Conservation (phyloP, 2,329 filamentous ascomycete genomes). For the Emericellopsis atlantica region DNA sequence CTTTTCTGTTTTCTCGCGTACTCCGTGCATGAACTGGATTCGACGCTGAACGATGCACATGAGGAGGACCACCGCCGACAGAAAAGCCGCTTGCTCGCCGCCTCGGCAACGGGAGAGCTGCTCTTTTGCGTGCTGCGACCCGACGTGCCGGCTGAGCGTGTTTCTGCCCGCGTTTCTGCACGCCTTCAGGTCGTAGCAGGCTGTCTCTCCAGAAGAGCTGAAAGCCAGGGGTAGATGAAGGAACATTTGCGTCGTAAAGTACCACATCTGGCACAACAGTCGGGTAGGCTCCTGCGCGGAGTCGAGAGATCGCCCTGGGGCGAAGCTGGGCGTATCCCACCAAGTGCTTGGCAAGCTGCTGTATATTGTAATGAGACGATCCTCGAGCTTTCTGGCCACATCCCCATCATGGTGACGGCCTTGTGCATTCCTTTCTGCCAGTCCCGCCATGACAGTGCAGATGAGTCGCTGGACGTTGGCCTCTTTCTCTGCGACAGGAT, state of each 20-base stretch:
- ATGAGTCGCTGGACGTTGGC: not conserved
- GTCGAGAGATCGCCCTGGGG: not conserved
- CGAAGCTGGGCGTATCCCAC: not conserved
- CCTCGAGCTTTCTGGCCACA: not conserved
- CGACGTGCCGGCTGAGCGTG: not conserved
- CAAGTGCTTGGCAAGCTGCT: not conserved
- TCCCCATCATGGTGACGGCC: not conserved
- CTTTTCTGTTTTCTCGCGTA: not conserved
- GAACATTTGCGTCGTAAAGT: not conserved
- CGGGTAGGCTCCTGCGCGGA: not conserved
- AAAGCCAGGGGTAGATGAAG: not conserved
- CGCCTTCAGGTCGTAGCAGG: not conserved
- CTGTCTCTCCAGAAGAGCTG: not conserved
- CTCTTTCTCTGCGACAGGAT: not conserved
- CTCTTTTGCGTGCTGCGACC: not conserved
- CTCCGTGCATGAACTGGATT: not conserved
- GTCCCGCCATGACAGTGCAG: not conserved
- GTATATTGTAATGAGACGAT: not conserved
- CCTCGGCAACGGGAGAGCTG: not conserved
- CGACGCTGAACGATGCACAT: not conserved
- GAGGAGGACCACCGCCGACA: not conserved
- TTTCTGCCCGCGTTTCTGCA: not conserved
- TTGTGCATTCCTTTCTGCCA: not conserved
- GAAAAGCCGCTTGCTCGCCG: not conserved
- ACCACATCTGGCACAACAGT: not conserved